Evolutionary conservation across 2,329 filamentous ascomycete genomes (phyloP).

Genomic region (Penicillium sp.): DNA sequence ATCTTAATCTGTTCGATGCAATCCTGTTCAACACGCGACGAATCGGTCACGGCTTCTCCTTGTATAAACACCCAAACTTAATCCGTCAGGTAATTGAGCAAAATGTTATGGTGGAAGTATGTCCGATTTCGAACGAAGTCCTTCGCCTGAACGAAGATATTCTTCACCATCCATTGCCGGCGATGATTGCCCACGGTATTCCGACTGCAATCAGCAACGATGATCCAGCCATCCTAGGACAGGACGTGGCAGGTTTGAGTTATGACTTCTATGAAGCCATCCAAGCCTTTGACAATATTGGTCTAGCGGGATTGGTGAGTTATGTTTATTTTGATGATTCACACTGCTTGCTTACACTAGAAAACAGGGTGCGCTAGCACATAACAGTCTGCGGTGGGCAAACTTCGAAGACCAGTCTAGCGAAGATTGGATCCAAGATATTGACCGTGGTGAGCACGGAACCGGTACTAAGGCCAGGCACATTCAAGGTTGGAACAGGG

Average conservation of each 20-base stretch:
- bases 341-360: neutral
- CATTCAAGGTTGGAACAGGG: constrained; percentile 64
- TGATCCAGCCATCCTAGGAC: constrained; percentile 78
- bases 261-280: constrained; percentile 90
- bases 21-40: constrained; percentile 72
- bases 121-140: constrained; percentile 83
- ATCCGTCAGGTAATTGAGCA: constrained; percentile 79
- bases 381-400: constrained; percentile 82
- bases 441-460: constrained; percentile 64
- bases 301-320: neutral
- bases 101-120: constrained; percentile 74
- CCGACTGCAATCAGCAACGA: constrained; percentile 76
- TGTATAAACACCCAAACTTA: constrained; percentile 81
- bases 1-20: constrained; percentile 78
- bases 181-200: constrained; percentile 72
- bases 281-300: constrained; percentile 83
- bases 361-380: constrained; percentile 52
- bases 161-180: constrained; percentile 68
- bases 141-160: constrained; percentile 67
- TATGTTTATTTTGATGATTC: neutral
- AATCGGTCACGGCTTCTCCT: constrained; percentile 76
- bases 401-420: constrained; percentile 68
- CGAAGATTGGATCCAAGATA: constrained; percentile 61
- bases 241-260: constrained; percentile 69
- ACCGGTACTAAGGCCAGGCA: constrained; percentile 59